These are phyloP conservation scores for Gomphus sp. DNA, from an alignment of 1,284 basidiomycete genomes.

Conservation along the genomic window DNA sequence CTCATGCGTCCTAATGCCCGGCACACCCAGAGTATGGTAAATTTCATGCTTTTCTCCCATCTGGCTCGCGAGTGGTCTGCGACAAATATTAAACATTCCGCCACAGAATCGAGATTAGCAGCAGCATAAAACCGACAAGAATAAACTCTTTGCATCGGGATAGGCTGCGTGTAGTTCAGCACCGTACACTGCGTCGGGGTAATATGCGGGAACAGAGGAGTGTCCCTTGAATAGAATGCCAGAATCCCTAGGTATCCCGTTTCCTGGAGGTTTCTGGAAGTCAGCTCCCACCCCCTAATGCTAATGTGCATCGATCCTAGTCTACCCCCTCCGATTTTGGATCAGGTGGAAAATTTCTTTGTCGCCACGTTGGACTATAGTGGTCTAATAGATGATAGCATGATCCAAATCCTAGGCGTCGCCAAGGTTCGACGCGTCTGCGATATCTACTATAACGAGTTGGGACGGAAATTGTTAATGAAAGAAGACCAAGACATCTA, in stretches of 20 bases:
- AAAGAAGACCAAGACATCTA: not conserved
- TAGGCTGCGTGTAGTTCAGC: not conserved
- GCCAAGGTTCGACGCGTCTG: not conserved
- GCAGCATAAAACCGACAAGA: not conserved
- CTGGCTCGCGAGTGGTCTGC: not conserved
- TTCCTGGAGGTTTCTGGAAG: not conserved
- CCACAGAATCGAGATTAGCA: not conserved
- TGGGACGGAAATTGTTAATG: not conserved
- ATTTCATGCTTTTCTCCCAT: not conserved
- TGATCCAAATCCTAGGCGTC: not conserved
- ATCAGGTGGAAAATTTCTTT: not conserved
- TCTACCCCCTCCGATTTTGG: not conserved
- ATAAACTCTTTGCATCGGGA: slow-evolving; percentile 7
- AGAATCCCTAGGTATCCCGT: not conserved
- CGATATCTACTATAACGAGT: not conserved
- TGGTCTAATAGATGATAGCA: not conserved
- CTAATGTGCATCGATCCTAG: not conserved
- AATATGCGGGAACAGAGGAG: not conserved
- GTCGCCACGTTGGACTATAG: not conserved
- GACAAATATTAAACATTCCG: not conserved
- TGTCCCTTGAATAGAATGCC: not conserved
- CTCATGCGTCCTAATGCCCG: not conserved
- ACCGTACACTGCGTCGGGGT: not conserved
- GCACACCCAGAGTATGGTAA: not conserved
- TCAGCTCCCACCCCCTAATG: too few relatives aligned